Base-by-base conservation (phyloP, 2,329 filamentous ascomycete species). In the Phoma sp. region DNA sequence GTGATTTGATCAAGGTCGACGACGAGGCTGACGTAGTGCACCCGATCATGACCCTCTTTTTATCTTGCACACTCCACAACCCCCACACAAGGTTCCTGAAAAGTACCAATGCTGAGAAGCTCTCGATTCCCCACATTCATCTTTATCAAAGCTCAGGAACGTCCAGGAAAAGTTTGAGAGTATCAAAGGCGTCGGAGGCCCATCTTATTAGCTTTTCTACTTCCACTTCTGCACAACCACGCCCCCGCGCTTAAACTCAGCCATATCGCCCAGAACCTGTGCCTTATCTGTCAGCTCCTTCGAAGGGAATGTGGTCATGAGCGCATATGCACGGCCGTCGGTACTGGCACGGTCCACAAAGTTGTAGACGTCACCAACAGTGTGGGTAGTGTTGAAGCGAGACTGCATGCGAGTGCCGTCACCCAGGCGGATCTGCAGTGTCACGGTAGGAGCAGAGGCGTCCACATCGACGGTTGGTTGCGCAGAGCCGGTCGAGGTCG, bases 231-330 rank as follows among this genome's bases (percentile, higher is more conserved):
- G 81, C 54, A 83, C 80, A 30, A 83, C 78, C n/a, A 81, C 79
- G 1, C 80, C 81, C 23, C 81, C 81, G 11, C 80, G 73, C 75
- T 80, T 80, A 65, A 81, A 79, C 55, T 81, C 79, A 3, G 70
- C 57, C 68, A 82, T 73, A 46, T 81, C 81, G 37, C 76, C 80
- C 57, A 79, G 65, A 50, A 69, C 77, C 60, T 70, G 73, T 41
- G 70, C 66, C 73, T 87, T 87, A 66, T 95, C 89, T 2, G 82
- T 86, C 59, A 93, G 83, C 48, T 93, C 89, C 76, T 91, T 92
- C 68, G 86, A 91, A 4, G 90, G 90, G 74, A 95, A 95, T 0
- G 90, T 93, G 0, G 90, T 95, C 60, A 88, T 89, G 38, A 96
- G 78, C 2, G 90, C 88, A 81, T 89, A 95, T 4, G 81, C 65